phyloP scores from a whole-genome alignment of 2,329 filamentous ascomycete species.

The Clarireedia sp. region DNA sequence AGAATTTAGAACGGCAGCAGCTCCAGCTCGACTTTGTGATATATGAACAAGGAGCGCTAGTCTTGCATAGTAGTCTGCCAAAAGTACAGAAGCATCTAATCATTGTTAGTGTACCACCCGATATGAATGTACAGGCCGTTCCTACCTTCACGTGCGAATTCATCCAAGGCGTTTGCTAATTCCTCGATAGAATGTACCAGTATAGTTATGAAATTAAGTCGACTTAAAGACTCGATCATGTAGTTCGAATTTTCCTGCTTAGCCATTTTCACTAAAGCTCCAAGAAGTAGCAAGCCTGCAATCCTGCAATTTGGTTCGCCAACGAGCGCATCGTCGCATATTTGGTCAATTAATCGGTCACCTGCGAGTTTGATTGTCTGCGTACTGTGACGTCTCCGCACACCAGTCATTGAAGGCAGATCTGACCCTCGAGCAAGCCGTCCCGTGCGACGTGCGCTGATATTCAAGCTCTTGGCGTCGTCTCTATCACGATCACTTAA shows the following conservation, averaged over 20 bases:
- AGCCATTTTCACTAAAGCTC: slow-evolving; percentile 66
- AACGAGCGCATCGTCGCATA: slow-evolving; percentile 89
- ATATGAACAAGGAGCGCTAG: slow-evolving; percentile 77
- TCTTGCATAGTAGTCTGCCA: slow-evolving; percentile 55
- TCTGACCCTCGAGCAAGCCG: neutral
- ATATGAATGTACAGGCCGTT: neutral
- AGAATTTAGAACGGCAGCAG: slow-evolving; percentile 78
- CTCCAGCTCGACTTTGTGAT: slow-evolving; percentile 75
- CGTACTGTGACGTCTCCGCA: slow-evolving; percentile 42
- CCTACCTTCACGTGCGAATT: slow-evolving; percentile 49
- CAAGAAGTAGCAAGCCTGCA: slow-evolving; percentile 77
- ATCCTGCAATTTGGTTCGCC: slow-evolving; percentile 77
- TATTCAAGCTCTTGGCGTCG: neutral
- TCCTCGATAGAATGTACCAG: slow-evolving; percentile 80
- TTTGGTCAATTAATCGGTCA: slow-evolving; percentile 70
- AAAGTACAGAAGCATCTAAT: slow-evolving; percentile 31
- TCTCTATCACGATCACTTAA: neutral
- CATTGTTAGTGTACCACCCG: slow-evolving; percentile 10
- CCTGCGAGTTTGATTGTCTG: slow-evolving; percentile 73
- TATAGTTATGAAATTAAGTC: slow-evolving; percentile 84
- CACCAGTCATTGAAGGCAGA: slow-evolving; percentile 34
- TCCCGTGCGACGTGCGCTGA: neutral
- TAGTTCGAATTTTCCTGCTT: slow-evolving; percentile 63
- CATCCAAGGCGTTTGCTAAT: slow-evolving; percentile 64
- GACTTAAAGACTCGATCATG: slow-evolving; percentile 71